Conservation (phyloP, 768 basidiomycete genomes). For the Pleurotus cornucopiae region DNA sequence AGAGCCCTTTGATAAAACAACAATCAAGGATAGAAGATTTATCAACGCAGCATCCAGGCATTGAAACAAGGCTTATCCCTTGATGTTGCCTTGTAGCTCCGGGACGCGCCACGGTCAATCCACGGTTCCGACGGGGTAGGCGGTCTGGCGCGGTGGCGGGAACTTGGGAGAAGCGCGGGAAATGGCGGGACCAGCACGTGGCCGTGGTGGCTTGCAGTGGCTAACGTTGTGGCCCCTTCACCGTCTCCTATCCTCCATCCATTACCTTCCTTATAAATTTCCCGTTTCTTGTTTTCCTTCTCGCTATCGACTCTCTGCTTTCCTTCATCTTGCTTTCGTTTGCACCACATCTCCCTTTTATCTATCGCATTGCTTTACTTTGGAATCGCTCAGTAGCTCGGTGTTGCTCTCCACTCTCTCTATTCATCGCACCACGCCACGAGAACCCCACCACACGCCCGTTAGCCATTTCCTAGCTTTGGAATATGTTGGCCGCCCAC, state of each 20-base stretch:
- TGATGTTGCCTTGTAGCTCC: no score
- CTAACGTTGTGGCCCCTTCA: background rate
- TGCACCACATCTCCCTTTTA: background rate
- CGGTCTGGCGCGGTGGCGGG: no score
- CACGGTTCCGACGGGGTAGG: no score
- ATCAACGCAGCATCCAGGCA: no score
- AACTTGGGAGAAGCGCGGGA: no score
- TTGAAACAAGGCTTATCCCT: no score
- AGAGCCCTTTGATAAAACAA: no score
- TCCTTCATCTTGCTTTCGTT: constrained; percentile 1
- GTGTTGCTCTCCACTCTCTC: background rate
- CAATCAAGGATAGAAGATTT: no score
- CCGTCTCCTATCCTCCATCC: background rate
- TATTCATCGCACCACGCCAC: background rate
- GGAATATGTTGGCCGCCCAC: background rate
- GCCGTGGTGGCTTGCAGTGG: background rate
- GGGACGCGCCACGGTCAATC: no score
- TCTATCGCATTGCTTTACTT: background rate
- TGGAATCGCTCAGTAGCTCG: background rate
- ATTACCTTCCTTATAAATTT: background rate
- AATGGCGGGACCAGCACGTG: no score
- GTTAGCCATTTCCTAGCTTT: background rate
- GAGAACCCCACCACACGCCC: background rate
- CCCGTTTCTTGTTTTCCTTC: background rate
- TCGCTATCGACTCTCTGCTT: background rate